These are phyloP conservation scores for Talinum fruticosum DNA, from an alignment of 148 eudicot genomes.

Conservation along the genomic window DNA sequence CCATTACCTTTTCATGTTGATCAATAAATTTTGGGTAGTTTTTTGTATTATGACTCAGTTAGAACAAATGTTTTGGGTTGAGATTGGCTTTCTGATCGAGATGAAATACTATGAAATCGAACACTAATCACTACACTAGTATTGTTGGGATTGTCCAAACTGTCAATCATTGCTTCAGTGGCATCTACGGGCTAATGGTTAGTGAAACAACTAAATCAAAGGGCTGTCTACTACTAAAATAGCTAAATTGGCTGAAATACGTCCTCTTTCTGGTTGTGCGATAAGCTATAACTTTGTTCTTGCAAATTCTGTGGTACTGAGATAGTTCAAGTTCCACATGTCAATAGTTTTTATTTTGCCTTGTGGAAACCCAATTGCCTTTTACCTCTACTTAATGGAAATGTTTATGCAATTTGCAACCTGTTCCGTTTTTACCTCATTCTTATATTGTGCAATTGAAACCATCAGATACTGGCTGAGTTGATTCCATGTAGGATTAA, in stretches of 20 bases:
- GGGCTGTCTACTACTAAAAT: neutral
- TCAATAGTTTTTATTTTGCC: neutral
- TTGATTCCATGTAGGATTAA: neutral
- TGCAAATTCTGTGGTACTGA: neutral
- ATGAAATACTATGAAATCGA: neutral
- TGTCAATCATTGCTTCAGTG: neutral
- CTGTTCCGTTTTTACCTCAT: too few relatives aligned
- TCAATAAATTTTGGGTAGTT: neutral
- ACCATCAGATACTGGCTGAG: neutral
- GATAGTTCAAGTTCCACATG: neutral
- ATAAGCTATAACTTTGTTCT: neutral
- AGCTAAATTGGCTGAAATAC: neutral
- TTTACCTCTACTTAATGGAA: too few relatives aligned
- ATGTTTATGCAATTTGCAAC: too few relatives aligned
- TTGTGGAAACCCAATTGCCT: too few relatives aligned
- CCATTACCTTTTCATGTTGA: neutral
- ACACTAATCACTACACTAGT: neutral
- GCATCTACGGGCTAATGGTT: neutral
- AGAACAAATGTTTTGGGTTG: neutral
- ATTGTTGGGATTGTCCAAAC: neutral
- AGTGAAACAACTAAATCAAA: neutral
- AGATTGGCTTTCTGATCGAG: neutral
- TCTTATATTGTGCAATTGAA: neutral
- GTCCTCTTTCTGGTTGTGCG: neutral
- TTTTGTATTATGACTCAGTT: neutral